These are phyloP conservation scores for Kitagawia praeruptora DNA, from an alignment of 129 eudicot genomes.

Conservation along the genomic window DNA sequence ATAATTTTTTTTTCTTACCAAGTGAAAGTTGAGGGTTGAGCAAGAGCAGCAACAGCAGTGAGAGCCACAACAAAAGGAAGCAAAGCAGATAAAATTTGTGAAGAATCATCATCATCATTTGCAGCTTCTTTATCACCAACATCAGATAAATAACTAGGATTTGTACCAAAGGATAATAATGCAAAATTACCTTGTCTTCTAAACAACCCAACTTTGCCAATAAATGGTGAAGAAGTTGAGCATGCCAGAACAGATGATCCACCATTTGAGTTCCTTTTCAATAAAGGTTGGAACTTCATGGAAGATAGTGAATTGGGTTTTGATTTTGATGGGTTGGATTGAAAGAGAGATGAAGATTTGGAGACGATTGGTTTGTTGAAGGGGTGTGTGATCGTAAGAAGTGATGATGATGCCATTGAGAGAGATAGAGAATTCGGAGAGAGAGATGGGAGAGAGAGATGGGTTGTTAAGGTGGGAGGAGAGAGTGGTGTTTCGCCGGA, in stretches of 20 bases:
- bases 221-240: slow-evolving; percentile 65
- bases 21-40: slow-evolving; percentile 74
- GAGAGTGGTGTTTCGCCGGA: neutral
- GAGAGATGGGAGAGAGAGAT: neutral
- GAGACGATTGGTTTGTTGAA: slow-evolving; percentile 13
- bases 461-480: neutral
- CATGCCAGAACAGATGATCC: slow-evolving; percentile 34
- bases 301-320: slow-evolving; percentile 10
- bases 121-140: slow-evolving; percentile 22
- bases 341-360: neutral
- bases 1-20: slow-evolving; percentile 34
- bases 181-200: slow-evolving; percentile 68
- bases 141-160: slow-evolving; percentile 23
- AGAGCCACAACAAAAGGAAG: slow-evolving; percentile 94
- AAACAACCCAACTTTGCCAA: slow-evolving; percentile 87
- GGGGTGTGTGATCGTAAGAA: slow-evolving; percentile 28
- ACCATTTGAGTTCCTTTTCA: slow-evolving; percentile 13
- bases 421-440: neutral
- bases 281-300: slow-evolving; percentile 11
- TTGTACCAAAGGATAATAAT: slow-evolving; percentile 52
- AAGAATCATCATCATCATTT: slow-evolving; percentile 26
- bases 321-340: slow-evolving; percentile 6
- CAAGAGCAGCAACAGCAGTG: slow-evolving; percentile 86
- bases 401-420: slow-evolving; percentile 36
- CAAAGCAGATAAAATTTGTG: slow-evolving; percentile 74